A percentile compares a stretch with the other conserved stretches of the same genome.
phyloP scores from a whole-genome alignment of 768 basidiomycete species.

The Kwoniella mangroviensis region DNA sequence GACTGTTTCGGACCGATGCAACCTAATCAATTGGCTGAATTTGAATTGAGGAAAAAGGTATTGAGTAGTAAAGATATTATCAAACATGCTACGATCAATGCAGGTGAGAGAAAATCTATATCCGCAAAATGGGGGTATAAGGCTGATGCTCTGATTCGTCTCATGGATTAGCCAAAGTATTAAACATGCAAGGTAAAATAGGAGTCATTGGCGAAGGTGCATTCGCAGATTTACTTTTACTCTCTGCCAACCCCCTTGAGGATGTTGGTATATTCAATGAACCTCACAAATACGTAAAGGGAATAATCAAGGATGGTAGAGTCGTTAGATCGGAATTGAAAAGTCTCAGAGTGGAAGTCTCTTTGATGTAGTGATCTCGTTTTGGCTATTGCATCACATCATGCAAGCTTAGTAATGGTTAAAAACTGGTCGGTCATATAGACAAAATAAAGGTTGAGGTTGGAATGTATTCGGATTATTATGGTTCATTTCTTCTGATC shows the following conservation, averaged over 20 bases:
- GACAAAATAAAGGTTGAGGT: background rate
- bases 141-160: constrained; percentile 20
- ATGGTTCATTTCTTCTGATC: background rate
- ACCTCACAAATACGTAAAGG: constrained; percentile 59
- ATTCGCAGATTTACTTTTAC: constrained; percentile 60
- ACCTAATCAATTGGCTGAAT: constrained; percentile 30
- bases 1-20: constrained; percentile 34
- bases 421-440: background rate
- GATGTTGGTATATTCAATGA: constrained; percentile 61
- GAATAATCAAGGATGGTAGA: constrained; percentile 34
- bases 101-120: constrained; percentile 8
- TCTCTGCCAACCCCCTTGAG: constrained; percentile 60
- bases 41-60: constrained; percentile 52
- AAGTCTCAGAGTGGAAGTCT: constrained; percentile 30
- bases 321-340: constrained; percentile 20
- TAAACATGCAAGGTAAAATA: constrained; percentile 56
- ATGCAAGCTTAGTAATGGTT: background rate
- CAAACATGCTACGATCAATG: constrained; percentile 61
- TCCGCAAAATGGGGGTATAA: background rate
- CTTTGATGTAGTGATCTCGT: constrained; percentile 17
- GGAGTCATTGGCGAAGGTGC: constrained; percentile 58
- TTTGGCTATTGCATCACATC: too few relatives aligned
- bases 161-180: constrained; percentile 50
- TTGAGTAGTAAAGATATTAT: constrained; percentile 58
- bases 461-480: background rate